phyloP scores from a whole-genome alignment of 1,284 basidiomycete species.

The Cryptococcus maquisensis region DNA sequence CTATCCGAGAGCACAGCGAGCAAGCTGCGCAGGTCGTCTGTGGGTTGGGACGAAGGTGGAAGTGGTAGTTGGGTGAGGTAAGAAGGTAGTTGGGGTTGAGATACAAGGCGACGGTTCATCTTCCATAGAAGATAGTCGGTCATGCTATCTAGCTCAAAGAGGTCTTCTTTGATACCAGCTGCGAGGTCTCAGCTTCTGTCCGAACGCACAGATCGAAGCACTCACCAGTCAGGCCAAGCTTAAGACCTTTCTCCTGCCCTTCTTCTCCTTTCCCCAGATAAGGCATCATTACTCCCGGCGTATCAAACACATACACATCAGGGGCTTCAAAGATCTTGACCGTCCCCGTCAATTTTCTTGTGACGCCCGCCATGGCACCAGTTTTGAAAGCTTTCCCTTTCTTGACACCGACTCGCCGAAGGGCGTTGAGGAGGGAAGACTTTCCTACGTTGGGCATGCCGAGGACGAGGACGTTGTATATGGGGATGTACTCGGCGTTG shows the following conservation, averaged over 20 bases:
- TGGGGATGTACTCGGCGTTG: conserved; percentile 35
- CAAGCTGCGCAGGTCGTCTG: conserved; percentile 60
- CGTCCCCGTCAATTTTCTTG: conserved; percentile 74
- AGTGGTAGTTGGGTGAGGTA: conserved; percentile 61
- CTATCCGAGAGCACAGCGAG: conserved; percentile 65
- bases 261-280: conserved; percentile 79
- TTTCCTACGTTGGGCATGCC: conserved; percentile 99
- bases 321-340: conserved; percentile 74
- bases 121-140: conserved; percentile 85
- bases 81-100: conserved; percentile 25
- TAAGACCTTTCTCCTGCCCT: conserved; percentile 86
- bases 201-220: not conserved
- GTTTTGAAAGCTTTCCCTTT: conserved; percentile 86
- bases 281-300: conserved; percentile 95
- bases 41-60: conserved; percentile 55
- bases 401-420: conserved; percentile 81
- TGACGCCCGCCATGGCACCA: conserved; percentile 82
- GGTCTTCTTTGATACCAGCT: conserved; percentile 92
- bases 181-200: not conserved
- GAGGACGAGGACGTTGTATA: conserved; percentile 68
- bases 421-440: conserved; percentile 84
- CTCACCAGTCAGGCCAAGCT: conserved; percentile 84
- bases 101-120: conserved; percentile 63
- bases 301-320: conserved; percentile 88
- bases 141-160: conserved; percentile 80